phyloP scores from a whole-genome alignment of 1,139 yeast genomes.

The Yamadazyma diospyri region DNA sequence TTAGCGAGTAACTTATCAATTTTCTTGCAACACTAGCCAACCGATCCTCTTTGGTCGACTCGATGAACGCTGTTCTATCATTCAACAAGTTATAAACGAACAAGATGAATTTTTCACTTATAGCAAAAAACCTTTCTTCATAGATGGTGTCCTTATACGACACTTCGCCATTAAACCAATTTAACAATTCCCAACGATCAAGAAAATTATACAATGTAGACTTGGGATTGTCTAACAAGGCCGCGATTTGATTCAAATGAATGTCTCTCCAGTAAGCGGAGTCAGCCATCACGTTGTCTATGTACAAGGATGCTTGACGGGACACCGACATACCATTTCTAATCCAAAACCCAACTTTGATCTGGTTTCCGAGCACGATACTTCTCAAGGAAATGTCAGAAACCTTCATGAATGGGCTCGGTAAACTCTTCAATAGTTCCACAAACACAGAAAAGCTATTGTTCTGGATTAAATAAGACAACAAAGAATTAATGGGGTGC shows the following conservation, averaged over 20 bases:
- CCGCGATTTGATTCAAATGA: slow-evolving; percentile 54
- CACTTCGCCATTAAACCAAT: slow-evolving; percentile 47
- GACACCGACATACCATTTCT: slow-evolving; percentile 66
- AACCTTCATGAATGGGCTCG: slow-evolving; percentile 34
- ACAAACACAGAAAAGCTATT: slow-evolving; percentile 23
- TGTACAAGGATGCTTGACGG: slow-evolving; percentile 41
- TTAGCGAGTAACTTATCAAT: slow-evolving; percentile 44
- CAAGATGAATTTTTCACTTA: slow-evolving; percentile 51
- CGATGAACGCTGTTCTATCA: slow-evolving; percentile 49
- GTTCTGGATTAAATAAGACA: slow-evolving; percentile 39
- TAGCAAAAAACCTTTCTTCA: slow-evolving; percentile 51
- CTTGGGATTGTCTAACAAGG: slow-evolving; percentile 42
- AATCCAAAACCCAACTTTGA: slow-evolving; percentile 83
- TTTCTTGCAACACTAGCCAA: slow-evolving; percentile 25
- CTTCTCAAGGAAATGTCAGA: slow-evolving; percentile 60
- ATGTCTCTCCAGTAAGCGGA: slow-evolving; percentile 44
- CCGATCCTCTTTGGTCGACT: slow-evolving; percentile 22
- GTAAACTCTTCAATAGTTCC: slow-evolving; percentile 15
- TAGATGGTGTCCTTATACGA: slow-evolving; percentile 43
- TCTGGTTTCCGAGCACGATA: slow-evolving; percentile 68
- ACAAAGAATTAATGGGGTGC: slow-evolving; percentile 56
- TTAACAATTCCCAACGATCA: slow-evolving; percentile 58
- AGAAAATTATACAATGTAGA: slow-evolving; percentile 45
- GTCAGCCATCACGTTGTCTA: slow-evolving; percentile 34
- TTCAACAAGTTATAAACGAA: slow-evolving; percentile 56